phyloP scores from a whole-genome alignment of 768 basidiomycete species.

The Tylopilus subfusipes region DNA sequence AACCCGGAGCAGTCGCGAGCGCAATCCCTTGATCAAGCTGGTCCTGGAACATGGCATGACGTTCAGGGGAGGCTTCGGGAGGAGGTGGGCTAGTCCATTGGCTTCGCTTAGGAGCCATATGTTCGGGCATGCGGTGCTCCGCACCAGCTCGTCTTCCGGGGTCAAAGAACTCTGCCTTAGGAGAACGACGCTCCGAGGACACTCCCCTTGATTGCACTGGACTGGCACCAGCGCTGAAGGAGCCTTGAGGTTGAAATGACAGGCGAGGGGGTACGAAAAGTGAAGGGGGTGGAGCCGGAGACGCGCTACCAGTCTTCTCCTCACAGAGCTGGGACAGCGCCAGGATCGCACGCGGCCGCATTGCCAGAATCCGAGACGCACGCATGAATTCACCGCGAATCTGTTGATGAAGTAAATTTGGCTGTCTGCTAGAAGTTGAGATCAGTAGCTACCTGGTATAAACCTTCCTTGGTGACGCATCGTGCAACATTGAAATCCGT shows the following conservation, averaged over 20 bases:
- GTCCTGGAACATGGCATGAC: conserved; percentile 63
- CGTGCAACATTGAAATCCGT: conserved; percentile 94
- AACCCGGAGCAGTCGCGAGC: conserved; percentile 62
- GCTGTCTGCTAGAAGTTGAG: not conserved
- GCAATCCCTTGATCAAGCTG: conserved; percentile 63
- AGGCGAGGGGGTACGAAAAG: conserved; percentile 45
- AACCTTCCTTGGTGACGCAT: conserved; percentile 93
- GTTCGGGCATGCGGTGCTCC: conserved; percentile 47
- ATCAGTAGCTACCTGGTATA: conserved; percentile 68
- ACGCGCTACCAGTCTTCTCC: conserved; percentile 62
- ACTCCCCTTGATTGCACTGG: conserved; percentile 49
- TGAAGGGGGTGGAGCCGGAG: conserved; percentile 38
- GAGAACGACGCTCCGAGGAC: conserved; percentile 48
- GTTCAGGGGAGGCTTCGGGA: conserved; percentile 64
- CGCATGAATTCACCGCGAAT: conserved; percentile 99
- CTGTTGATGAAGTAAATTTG: conserved; percentile 40
- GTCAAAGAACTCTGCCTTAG: conserved; percentile 47
- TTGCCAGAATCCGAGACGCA: conserved; percentile 78
- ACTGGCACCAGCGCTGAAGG: conserved; percentile 64
- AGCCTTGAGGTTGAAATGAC: conserved; percentile 60
- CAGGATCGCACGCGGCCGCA: conserved; percentile 73
- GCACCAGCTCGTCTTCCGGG: conserved; percentile 33
- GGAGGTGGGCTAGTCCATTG: conserved; percentile 89
- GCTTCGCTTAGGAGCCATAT: conserved; percentile 76
- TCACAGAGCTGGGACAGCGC: conserved; percentile 90